Percentiles rank a stretch among this genome's conserved stretches.
These are phyloP conservation scores for Verticillium nubilum DNA, from an alignment of 2,329 filamentous ascomycete genomes.

Conservation along the genomic window DNA sequence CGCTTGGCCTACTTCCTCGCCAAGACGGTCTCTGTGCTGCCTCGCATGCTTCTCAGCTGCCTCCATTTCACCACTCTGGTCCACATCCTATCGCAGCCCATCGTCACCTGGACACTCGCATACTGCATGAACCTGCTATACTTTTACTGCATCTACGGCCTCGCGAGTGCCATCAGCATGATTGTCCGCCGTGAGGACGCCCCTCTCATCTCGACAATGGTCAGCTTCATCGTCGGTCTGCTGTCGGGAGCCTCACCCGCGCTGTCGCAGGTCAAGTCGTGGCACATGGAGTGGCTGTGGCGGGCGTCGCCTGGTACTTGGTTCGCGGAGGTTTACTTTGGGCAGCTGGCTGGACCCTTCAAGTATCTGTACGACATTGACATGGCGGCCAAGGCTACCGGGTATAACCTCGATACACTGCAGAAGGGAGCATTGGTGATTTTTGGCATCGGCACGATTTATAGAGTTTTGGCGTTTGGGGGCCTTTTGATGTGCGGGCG, in stretches of 20 bases:
- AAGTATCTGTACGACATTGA: constrained; percentile 46
- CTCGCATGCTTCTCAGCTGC: constrained; percentile 43
- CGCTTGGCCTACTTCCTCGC: constrained; percentile 50
- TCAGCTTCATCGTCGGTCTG: constrained; percentile 46
- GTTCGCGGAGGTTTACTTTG: constrained; percentile 52
- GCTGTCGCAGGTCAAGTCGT: constrained; percentile 39
- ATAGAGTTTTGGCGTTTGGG: constrained; percentile 38
- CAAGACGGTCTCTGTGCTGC: constrained; percentile 46
- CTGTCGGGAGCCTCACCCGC: constrained; percentile 48
- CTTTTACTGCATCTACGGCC: constrained; percentile 54
- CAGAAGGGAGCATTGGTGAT: constrained; percentile 29
- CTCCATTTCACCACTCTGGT: constrained; percentile 50
- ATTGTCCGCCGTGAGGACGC: constrained; percentile 50
- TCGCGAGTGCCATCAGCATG: constrained; percentile 48
- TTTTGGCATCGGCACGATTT: constrained; percentile 35
- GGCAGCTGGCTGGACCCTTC: constrained; percentile 42
- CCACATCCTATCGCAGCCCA: constrained; percentile 40
- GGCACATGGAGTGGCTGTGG: constrained; percentile 53
- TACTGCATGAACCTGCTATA: constrained; percentile 48
- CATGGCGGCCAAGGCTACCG: constrained; percentile 33
- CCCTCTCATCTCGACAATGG: constrained; percentile 49
- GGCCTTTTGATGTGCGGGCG: constrained; percentile 27
- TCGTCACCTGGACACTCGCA: constrained; percentile 41
- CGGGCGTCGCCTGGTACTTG: constrained; percentile 46
- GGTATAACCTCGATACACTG: constrained; percentile 39